Base-by-base conservation (phyloP, 2,329 filamentous ascomycete genomes). In the Microthyrium microscopicum region DNA sequence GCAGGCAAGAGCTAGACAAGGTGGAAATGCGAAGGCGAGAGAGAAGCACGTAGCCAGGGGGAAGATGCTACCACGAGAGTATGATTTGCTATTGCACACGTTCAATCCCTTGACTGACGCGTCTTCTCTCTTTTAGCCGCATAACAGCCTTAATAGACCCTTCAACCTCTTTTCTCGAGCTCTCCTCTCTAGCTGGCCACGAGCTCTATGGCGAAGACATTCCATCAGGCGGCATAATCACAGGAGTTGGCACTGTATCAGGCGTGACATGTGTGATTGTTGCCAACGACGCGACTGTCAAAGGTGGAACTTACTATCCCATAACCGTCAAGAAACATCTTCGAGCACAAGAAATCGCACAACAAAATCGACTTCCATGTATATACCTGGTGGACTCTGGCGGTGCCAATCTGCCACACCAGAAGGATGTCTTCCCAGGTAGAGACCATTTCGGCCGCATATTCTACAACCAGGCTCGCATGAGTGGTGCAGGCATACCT, bases 311-410 rank as follows among this genome's bases (percentile, higher is more conserved):
- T 2, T 98, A 98, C 58, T 95, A 87, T 51, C 87, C 87, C 2
- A 83, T 95, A 45, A 98, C 87, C 0, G 82, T 95, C 38, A 94
- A 94, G 63, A 98, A 98, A 64, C 89, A 95, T 55, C 64, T 95
- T 12, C 73, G 87, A 40, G 87, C 87, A 4, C 89, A 98, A 55
- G 75, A 79, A 19, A 79, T 95, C 41, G 87, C 87, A 0, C 72
- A 81, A 42, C 82, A 95, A 53, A 95, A 95, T 55, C 76, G 51
- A 16, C 54, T 78, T 7, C 73, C 73, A 1, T 95, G 87, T 55
- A 81, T 98, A 52, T 98, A 95, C 57, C 68, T 98, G 17, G 89
- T 95, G 36, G 87, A 98, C 53, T 93, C 84, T 4, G 87, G 89
- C 29, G 87, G 87, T 42, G 89, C 85, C 37, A 94, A 95, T 54